These are phyloP conservation scores for Colletotrichum cereale DNA, from an alignment of 2,329 filamentous ascomycete genomes.

Conservation along the genomic window DNA sequence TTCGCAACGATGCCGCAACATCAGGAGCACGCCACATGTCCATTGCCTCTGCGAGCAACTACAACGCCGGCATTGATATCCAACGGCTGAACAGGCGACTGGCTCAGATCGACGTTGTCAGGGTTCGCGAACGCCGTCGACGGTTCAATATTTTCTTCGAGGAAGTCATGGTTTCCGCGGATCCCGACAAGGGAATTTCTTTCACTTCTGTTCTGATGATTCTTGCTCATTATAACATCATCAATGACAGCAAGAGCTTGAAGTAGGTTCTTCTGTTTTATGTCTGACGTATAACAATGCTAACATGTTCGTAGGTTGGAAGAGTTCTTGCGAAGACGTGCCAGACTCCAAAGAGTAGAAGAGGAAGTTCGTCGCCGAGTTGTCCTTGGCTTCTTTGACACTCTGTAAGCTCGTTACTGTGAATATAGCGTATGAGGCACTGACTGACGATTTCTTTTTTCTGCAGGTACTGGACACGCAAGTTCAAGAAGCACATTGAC, in stretches of 20 bases:
- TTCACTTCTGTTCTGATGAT: slow-evolving; percentile 96
- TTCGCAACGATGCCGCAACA: slow-evolving; percentile 64
- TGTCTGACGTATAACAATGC: background rate
- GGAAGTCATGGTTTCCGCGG: slow-evolving; percentile 93
- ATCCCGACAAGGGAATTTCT: slow-evolving; percentile 88
- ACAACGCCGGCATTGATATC: slow-evolving; percentile 75
- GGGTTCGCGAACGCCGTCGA: slow-evolving; percentile 80
- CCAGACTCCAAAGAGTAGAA: slow-evolving; percentile 91
- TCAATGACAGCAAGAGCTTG: slow-evolving; percentile 96
- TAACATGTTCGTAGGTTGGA: slow-evolving; percentile 73
- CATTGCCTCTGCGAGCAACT: slow-evolving; percentile 63
- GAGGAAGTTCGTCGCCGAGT: slow-evolving; percentile 92
- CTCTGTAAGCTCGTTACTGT: slow-evolving; percentile 67
- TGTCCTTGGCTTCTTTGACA: slow-evolving; percentile 96
- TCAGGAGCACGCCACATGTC: slow-evolving; percentile 63
- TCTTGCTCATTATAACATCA: slow-evolving; percentile 97
- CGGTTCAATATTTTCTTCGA: slow-evolving; percentile 97
- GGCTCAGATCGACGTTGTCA: slow-evolving; percentile 77
- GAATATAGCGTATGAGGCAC: slow-evolving; percentile 39
- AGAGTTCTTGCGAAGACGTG: slow-evolving; percentile 91
- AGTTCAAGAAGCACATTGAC: slow-evolving; percentile 82
- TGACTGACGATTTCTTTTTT: slow-evolving; percentile 16
- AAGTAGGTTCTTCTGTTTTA: slow-evolving; percentile 65
- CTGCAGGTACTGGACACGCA: slow-evolving; percentile 80
- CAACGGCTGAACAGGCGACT: slow-evolving; percentile 81